phyloP scores from a whole-genome alignment of 2,329 filamentous ascomycete genomes.

The Hymenoscyphus occultus region DNA sequence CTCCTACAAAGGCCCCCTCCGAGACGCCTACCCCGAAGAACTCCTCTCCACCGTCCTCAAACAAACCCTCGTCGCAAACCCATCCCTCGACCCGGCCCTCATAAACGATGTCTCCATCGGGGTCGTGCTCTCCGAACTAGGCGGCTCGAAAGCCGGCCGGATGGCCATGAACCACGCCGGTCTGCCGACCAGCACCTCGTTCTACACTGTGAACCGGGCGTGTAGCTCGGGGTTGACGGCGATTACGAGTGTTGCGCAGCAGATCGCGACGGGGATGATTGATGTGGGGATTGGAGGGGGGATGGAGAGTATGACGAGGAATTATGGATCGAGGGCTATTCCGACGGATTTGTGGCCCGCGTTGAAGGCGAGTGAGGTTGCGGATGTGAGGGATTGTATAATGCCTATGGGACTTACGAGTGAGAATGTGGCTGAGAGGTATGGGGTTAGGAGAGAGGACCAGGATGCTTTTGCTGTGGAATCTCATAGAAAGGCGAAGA shows the following conservation, averaged over 20 bases:
- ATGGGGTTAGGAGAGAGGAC: conserved; percentile 68
- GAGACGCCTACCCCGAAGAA: conserved; percentile 88
- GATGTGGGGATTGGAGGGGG: conserved; percentile 77
- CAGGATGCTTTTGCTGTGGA: conserved; percentile 80
- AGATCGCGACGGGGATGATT: conserved; percentile 72
- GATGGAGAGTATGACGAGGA: conserved; percentile 95
- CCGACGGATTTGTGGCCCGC: conserved; percentile 77
- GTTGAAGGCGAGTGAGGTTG: conserved; percentile 58
- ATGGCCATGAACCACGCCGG: conserved; percentile 88
- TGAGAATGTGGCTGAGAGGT: conserved; percentile 81
- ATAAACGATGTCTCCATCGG: conserved; percentile 84
- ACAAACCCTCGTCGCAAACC: conserved; percentile 69
- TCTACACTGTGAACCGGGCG: conserved; percentile 87
- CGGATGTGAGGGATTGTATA: conserved; percentile 79
- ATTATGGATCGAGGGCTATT: conserved; percentile 83
- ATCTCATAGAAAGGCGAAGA: conserved; percentile 70
- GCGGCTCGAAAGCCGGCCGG: conserved; percentile 83
- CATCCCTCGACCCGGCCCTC: conserved; percentile 64
- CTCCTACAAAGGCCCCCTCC: conserved; percentile 77
- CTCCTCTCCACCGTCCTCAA: conserved; percentile 66
- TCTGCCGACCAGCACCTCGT: conserved; percentile 66
- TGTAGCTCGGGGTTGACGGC: conserved; percentile 77
- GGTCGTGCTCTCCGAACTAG: conserved; percentile 86
- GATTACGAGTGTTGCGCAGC: conserved; percentile 69
- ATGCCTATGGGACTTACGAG: conserved; percentile 92